Conservation (phyloP, 2,329 filamentous ascomycete genomes). For the Xylariales sp. region DNA sequence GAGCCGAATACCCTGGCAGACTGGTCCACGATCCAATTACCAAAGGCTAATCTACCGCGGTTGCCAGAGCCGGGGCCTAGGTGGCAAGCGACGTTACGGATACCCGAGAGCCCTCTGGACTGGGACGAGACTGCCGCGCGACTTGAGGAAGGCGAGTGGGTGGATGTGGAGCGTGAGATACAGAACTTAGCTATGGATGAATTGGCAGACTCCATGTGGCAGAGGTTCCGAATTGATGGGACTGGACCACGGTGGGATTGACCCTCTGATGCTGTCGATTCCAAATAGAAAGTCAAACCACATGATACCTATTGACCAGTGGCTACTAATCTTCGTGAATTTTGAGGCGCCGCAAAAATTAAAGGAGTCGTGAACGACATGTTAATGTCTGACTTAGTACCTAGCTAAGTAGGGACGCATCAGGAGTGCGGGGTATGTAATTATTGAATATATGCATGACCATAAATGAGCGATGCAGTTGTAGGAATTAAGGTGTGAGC, state of each 20-base stretch:
- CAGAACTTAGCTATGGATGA: conserved; percentile 12
- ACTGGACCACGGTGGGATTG: background rate
- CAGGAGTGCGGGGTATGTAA: no score
- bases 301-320: no score
- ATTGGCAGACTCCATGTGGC: conserved; percentile 8
- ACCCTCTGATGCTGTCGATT: no score
- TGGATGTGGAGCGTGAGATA: conserved; percentile 15
- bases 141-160: conserved; percentile 18
- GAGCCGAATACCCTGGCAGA: background rate
- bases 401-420: no score
- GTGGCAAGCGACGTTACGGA: background rate
- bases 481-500: no score
- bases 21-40: background rate
- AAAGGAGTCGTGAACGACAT: background rate
- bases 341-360: no score
- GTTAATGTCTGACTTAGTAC: no score
- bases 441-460: no score
- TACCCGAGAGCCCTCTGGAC: conserved; percentile 15
- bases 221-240: conserved; percentile 11
- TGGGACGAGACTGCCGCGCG: conserved; percentile 13
- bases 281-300: no score
- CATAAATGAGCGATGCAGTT: no score
- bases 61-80: conserved; percentile 1
- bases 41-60: conserved; percentile 3
- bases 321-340: no score